Evolutionary conservation across 352 stramenopile species (phyloP), one percentile per base, ranked within the genome.

Genomic region (Phytophthora gonapodyides): DNA sequence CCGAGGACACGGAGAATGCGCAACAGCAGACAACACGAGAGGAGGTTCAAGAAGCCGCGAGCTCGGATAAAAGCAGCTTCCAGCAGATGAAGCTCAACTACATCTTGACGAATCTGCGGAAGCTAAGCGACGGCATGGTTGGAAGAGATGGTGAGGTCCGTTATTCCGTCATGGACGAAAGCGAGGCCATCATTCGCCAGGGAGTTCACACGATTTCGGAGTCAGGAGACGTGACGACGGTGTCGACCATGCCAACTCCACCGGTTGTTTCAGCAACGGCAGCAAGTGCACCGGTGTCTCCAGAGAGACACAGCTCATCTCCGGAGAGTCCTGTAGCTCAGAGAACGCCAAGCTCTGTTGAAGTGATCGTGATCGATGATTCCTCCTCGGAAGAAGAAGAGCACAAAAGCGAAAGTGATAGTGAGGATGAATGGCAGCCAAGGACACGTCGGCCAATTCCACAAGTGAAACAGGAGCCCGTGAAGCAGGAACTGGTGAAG

Each of bases 21-120:
- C 43, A 66, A 27, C 50, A 47, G 10, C 44, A 60, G 46, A 41
- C 52, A 33, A 68, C 58, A n/a, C 46, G 51, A 60, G 46, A 58
- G 41, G 58, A 68, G 11, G 58, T 64, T 2, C 57, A 61, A 41
- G 58, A 68, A 51, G 57, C 58, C 7, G 45, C 57, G 44, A 46
- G 46, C 15, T 61, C 51, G 3, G 58, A 74, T 52, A 84, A 77
- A 19, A 61, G n/a, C 12, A 70, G 60, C 10, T 71, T 64, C 5
- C 54, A 78, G 24, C 68, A 71, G 16, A 60, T 67, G 27, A 65
- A 75, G 19, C 24, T 79, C 9, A 61, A 71, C 9, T 80, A 77
- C 36, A 56, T 82, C 12, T 62, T 82, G 3, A 73, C 69, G 16
- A 79, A 81, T 31, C 34, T 82, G 30, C 57, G 64, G 0, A 21